Percentiles rank a stretch among this genome's conserved stretches.
Conservation (phyloP, 2,329 filamentous ascomycete species). For the Tolypocladium pustulatum region DNA sequence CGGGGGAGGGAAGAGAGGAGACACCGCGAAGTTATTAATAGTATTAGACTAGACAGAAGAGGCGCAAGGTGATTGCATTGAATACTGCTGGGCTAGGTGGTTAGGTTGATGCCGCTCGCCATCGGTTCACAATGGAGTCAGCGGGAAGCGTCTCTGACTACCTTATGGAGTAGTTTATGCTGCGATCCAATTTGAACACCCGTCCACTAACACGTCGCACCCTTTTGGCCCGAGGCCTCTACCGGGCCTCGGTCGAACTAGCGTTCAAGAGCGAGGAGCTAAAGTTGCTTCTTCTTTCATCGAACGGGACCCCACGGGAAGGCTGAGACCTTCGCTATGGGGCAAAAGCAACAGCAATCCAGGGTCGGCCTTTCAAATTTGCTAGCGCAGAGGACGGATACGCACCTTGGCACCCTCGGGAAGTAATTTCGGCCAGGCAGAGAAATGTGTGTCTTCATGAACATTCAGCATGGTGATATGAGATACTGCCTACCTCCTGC, state of each 20-base stretch:
- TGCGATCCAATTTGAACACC: background rate
- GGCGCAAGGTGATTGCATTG: background rate
- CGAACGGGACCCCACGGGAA: background rate
- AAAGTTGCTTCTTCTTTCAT: slow-evolving; percentile 2
- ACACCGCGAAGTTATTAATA: background rate
- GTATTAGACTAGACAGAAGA: background rate
- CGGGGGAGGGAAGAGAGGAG: background rate
- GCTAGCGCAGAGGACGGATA: background rate
- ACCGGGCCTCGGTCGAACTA: background rate
- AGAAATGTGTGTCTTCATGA: background rate
- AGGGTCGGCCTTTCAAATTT: background rate
- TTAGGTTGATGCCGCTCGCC: background rate
- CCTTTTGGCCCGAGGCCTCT: background rate
- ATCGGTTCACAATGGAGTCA: background rate
- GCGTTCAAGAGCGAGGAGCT: background rate
- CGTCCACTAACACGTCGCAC: background rate
- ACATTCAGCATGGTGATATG: background rate
- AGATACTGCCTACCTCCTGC: background rate
- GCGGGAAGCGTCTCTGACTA: background rate
- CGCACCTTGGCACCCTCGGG: background rate
- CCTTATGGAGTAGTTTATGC: background rate
- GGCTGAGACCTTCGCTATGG: background rate
- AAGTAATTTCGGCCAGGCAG: background rate
- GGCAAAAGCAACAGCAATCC: background rate
- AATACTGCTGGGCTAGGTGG: background rate